These are phyloP conservation scores for Ogataea ganodermae DNA, from an alignment of 805 yeast genomes.

Conservation along the genomic window DNA sequence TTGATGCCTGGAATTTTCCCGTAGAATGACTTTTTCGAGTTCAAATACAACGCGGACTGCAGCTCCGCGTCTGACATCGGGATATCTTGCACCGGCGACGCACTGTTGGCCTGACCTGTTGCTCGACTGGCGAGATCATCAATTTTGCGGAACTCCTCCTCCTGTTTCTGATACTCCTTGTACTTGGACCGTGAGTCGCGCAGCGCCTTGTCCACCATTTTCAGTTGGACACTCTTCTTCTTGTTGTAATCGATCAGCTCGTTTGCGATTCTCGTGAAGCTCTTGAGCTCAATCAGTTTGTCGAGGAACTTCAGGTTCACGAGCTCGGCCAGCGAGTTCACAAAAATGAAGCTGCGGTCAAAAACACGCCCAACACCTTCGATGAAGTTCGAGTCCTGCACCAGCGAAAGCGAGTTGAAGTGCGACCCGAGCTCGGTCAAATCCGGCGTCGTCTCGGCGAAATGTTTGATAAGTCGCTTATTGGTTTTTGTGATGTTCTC, in stretches of 20 bases:
- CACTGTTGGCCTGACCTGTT: slow-evolving; percentile 18
- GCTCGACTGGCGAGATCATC: slow-evolving; percentile 33
- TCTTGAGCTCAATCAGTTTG: slow-evolving; percentile 36
- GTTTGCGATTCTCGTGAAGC: slow-evolving; percentile 34
- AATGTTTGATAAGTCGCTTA: slow-evolving; percentile 46
- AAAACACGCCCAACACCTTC: slow-evolving; percentile 87
- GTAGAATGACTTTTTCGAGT: slow-evolving; percentile 31
- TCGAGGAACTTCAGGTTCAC: slow-evolving; percentile 36
- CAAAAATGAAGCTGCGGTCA: slow-evolving; percentile 65
- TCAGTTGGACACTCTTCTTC: slow-evolving; percentile 36
- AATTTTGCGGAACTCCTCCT: slow-evolving; percentile 34
- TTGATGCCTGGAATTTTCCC: slow-evolving; percentile 39
- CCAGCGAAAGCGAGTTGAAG: slow-evolving; percentile 55
- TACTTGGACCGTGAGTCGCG: slow-evolving; percentile 27
- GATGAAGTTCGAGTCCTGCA: slow-evolving; percentile 44
- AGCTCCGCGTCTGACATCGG: slow-evolving; percentile 37
- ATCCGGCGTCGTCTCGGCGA: slow-evolving; percentile 48
- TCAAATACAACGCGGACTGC: slow-evolving; percentile 33
- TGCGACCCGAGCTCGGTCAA: slow-evolving; percentile 54
- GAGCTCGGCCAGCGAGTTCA: slow-evolving; percentile 39
- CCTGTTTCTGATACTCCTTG: slow-evolving; percentile 32
- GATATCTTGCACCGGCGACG: slow-evolving; percentile 21
- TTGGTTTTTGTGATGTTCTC: slow-evolving; percentile 41
- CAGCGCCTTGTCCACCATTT: slow-evolving; percentile 31
- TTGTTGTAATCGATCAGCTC: slow-evolving; percentile 37